Evolutionary conservation across 306 rosid genomes (phyloP).

Genomic region (cucumber (Cucumis sativus)): Cucumber_9930_V3 NC_026658.2:18600001-18600500

Average conservation of each 20-base stretch:
- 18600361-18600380: slow-evolving; percentile 83
- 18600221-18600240: slow-evolving; percentile 4
- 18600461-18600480: slow-evolving; percentile 70
- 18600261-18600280: slow-evolving; percentile 31
- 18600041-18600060: slow-evolving; percentile 15
- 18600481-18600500: slow-evolving; percentile 72
- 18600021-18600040: slow-evolving; percentile 26
- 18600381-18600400: slow-evolving; percentile 89
- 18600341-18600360: slow-evolving; percentile 20
- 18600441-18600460: slow-evolving; percentile 93
- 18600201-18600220: slow-evolving; percentile 12
- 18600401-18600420: slow-evolving; percentile 73
- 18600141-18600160: slow-evolving; percentile 57
- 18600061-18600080: slow-evolving; percentile 8
- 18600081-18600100: slow-evolving; percentile 20
- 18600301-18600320: slow-evolving; percentile 47
- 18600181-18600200: slow-evolving; percentile 5
- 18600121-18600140: slow-evolving; percentile 18
- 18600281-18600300: slow-evolving; percentile 59
- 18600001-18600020: slow-evolving; percentile 64
- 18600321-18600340: slow-evolving; percentile 30
- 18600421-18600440: slow-evolving; percentile 79
- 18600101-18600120: slow-evolving; percentile 21
- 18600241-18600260: slow-evolving; percentile 11
- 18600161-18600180: slow-evolving; percentile 12